Base-by-base conservation (phyloP, 371 early-diverging fungal species). In the Saksenaea vasiformis region DNA sequence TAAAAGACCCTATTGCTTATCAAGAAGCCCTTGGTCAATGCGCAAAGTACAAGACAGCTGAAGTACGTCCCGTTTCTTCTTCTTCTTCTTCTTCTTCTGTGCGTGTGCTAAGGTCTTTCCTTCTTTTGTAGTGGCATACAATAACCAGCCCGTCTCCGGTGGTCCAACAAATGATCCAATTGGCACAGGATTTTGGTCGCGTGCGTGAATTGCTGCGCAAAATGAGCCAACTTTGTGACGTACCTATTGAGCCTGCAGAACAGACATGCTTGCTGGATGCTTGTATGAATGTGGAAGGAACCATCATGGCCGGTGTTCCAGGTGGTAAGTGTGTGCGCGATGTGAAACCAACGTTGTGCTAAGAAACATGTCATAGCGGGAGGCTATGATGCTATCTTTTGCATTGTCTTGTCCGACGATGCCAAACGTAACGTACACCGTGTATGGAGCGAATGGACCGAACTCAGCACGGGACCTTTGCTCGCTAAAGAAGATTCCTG, bases 311-410 rank as follows among this genome's bases (percentile, higher is more conserved):
- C 3, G 97, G 95, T 39, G 97, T 97, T 7, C 98, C 98, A 7
- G 98, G 98, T 57, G 94, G 91, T 91, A 80, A 73, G 70, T 56
- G 7, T 1, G n/a, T n/a, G n/a, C n/a, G n/a, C n/a, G n/a, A n/a
- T n/a, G n/a, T n/a, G n/a, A n/a, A n/a, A n/a, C n/a, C n/a, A n/a
- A n/a, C n/a, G n/a, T n/a, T n/a, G n/a, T n/a, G n/a, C 31, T 7
- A 31, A 31, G 24, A 15, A 13, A 11, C 24, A n/a, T 22, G 5
- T 31, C 39, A 1, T 70, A 91, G 98, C 98, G 47, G 98, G 98
- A 38, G 98, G 98, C 5, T 95, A 87, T 67, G 98, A 98, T 77
- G 98, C 98, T 26, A 95, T 98, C 57, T 96, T 92, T 69, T 94
- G 94, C 68, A 82, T 98, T 34, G 85, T 86, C 1, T 59, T 90